These are phyloP conservation scores for Neocatenulostroma microsporum DNA, from an alignment of 2,329 filamentous ascomycete species.

Conservation along the genomic window DNA sequence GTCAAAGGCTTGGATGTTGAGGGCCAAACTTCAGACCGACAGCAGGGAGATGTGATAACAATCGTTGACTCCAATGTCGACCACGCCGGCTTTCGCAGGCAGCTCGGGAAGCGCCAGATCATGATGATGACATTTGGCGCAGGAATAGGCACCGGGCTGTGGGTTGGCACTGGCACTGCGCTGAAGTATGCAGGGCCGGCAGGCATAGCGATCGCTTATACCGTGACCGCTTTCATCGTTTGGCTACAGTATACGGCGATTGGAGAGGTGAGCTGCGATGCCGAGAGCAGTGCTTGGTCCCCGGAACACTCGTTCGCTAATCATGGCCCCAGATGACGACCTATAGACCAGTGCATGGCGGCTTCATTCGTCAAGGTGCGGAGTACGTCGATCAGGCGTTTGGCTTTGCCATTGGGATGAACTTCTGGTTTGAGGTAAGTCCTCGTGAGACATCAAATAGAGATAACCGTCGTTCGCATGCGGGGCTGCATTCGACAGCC, in stretches of 20 bases:
- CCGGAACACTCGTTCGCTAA: too few species aligned
- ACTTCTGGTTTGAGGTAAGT: slow-evolving; percentile 32
- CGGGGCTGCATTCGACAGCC: too few species aligned
- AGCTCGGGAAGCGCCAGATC: slow-evolving; percentile 27
- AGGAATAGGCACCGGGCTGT: slow-evolving; percentile 31
- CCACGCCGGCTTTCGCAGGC: slow-evolving; percentile 27
- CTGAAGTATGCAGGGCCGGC: slow-evolving; percentile 29
- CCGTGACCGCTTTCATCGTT: slow-evolving; percentile 28
- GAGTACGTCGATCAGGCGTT: slow-evolving; percentile 30
- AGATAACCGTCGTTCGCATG: too few species aligned
- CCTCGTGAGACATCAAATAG: too few species aligned
- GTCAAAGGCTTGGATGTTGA: slow-evolving; percentile 7
- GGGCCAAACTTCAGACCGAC: slow-evolving; percentile 4
- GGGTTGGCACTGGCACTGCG: slow-evolving; percentile 32
- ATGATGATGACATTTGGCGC: slow-evolving; percentile 36
- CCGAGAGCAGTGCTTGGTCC: too few species aligned
- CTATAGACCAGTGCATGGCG: slow-evolving; percentile 26
- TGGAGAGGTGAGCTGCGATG: too few species aligned
- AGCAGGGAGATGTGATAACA: slow-evolving; percentile 6
- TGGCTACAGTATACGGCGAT: slow-evolving; percentile 29
- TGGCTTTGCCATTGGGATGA: slow-evolving; percentile 30
- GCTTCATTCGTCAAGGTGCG: slow-evolving; percentile 27
- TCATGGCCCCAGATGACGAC: slow-evolving; percentile 4
- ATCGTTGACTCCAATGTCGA: slow-evolving; percentile 11
- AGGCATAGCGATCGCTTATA: slow-evolving; percentile 29